Base-by-base conservation (phyloP, 2,329 filamentous ascomycete genomes). In the Neofusicoccum parvum region DNA sequence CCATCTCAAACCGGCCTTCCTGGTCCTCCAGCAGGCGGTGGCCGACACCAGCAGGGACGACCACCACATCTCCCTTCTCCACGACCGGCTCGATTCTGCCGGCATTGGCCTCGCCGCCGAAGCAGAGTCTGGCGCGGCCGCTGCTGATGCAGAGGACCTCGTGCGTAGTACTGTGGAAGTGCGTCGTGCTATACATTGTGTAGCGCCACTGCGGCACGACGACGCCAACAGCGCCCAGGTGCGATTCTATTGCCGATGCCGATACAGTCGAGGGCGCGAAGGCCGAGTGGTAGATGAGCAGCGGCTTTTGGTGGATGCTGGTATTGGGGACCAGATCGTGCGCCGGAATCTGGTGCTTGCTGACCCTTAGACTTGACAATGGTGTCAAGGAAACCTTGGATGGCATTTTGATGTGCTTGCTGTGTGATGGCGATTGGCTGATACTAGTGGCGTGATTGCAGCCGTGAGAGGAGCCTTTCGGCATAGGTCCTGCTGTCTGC, bases 151-250 rank as follows among this genome's bases (percentile, higher is more conserved):
- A 85, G 2, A 92, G 82, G 2, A 91, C 84, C 76, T 91, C 88
- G 72, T 91, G 88, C 0, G 86, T 83, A 0, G 84, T 90, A 70
- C 81, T 86, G 77, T 92, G 89, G 74, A 89, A 92, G 76, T 91
- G 89, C 0, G 84, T 86, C 5, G 82, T 84, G 41, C 74, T 75
- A 74, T 89, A 91, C 88, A 91, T 91, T 15, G 86, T 87, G 75
- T 88, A 90, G 32, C 86, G 82, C 89, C 88, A 91, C 72, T 89
- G 86, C 0, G 89, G 88, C 1, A 71, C 72, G 3, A 90, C 88
- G 39, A 86, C 85, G 7, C 82, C 83, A 15, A 86, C 73, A 3
- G 74, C 71, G 6, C 73, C 72, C 5, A 92, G 80, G 68, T 88
- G 88, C 0, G 80, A 72, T 71, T 89, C 85, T 54, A 90, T 84